Base-by-base conservation (phyloP, 164 flowering plant genomes). In the Magnolia officinalis region DNA sequence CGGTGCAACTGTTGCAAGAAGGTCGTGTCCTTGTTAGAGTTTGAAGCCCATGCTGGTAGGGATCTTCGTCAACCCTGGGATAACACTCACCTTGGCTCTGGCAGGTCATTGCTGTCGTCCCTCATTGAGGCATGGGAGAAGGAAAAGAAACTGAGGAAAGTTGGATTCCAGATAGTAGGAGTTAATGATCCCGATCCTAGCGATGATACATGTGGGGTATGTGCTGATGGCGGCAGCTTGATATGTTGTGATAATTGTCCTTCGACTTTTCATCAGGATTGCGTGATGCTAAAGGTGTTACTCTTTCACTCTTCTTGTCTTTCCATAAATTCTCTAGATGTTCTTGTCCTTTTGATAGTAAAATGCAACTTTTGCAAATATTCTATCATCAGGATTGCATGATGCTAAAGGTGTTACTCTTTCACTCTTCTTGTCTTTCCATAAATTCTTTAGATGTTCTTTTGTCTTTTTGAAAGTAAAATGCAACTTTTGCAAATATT, bases 201-300 rank as follows among this genome's bases (percentile, higher is more conserved):
- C 52, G 84, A 82, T 50, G 79, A 79, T 73, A 79, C 75, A 23
- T 82, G 84, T 59, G 81, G 77, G 11, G 74, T 82, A 55, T 82
- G 84, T 74, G 79, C 75, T 31, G 84, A 82, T 70, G 84, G 84
- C 6, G 84, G 81, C 10, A 19, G 70, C 51, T 76, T 82, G 79
- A 64, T 82, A 23, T 79, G 79, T n/a, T 82, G 84, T 82, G 80
- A 82, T 76, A 76, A 76, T 51, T 82, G 81, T 65, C 77, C 79
- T 23, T 82, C 84, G 6, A 82, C 84, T 50, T 82, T 82, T 79
- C 84, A 82, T 61, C 81, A 70, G 63, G 77, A 76, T 1, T 82
- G 84, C 58, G 18, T 79, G 50, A 75, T 65, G 76, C 78, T 81
- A 29, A 66, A 81, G 83, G 83, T 81, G 59, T 74, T 21, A 1